Evolutionary conservation across 2,329 filamentous ascomycete species (phyloP).

Genomic region (Colletotrichum sp.): DNA sequence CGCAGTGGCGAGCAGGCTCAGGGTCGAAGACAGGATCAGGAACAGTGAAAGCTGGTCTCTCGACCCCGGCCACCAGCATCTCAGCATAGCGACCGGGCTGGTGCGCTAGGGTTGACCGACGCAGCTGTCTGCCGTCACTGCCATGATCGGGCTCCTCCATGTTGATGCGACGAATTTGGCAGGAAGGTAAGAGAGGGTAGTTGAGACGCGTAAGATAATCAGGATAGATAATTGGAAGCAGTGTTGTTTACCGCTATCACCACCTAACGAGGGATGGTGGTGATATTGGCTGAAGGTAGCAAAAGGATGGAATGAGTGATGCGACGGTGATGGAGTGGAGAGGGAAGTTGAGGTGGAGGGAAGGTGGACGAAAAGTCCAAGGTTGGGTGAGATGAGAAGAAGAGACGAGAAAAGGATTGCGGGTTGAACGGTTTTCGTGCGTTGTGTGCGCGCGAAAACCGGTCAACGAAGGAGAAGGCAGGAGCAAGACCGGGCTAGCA

Average conservation of each 20-base stretch:
- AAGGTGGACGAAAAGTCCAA: neutral
- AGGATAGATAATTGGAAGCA: neutral
- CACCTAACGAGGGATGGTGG: neutral
- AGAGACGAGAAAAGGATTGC: neutral
- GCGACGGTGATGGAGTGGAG: neutral
- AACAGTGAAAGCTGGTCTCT: conserved; percentile 18
- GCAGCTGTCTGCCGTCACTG: neutral
- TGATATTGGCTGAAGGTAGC: neutral
- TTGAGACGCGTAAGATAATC: neutral
- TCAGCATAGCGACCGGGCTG: conserved; percentile 30
- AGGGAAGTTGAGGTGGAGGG: neutral
- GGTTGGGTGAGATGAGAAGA: neutral
- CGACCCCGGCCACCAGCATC: neutral
- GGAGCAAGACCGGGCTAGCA: neutral
- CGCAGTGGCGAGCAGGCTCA: conserved; percentile 25
- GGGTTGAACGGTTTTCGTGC: neutral
- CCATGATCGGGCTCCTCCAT: neutral
- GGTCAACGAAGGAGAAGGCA: neutral
- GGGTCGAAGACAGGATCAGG: conserved; percentile 28
- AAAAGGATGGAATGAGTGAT: neutral
- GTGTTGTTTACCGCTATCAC: neutral
- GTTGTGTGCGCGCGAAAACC: neutral
- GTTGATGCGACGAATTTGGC: neutral
- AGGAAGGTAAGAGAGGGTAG: neutral
- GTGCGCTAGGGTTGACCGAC: neutral